phyloP scores from a whole-genome alignment of 306 rosid genomes.

The Cucurbita maxima region DNA sequence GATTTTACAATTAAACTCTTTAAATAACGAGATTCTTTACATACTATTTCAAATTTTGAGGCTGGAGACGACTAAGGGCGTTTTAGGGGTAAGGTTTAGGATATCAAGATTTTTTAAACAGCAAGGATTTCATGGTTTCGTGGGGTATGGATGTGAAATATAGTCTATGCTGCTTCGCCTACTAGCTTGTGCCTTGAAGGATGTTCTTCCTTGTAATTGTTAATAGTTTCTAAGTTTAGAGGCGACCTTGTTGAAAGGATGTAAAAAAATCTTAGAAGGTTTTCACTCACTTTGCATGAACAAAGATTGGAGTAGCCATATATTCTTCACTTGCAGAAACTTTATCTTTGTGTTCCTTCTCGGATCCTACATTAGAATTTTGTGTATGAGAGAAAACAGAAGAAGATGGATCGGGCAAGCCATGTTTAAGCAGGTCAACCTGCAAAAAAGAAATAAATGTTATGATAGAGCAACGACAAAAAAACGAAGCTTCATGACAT shows the following conservation, averaged over 20 bases:
- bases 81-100: background rate
- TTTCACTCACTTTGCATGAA: conserved; percentile 58
- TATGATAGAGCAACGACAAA: background rate
- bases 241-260: background rate
- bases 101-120: background rate
- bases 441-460: conserved; percentile 12
- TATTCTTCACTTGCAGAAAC: conserved; percentile 34
- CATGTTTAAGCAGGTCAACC: conserved; percentile 86
- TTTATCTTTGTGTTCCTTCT: conserved; percentile 33
- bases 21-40: background rate
- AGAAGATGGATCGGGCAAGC: conserved; percentile 63
- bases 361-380: conserved; percentile 40
- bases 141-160: background rate
- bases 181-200: background rate
- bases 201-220: background rate
- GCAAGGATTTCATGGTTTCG: background rate
- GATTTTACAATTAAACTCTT: background rate
- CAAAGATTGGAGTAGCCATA: conserved; percentile 64
- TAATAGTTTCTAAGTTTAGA: background rate
- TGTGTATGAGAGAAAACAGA: conserved; percentile 33
- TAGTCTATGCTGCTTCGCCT: background rate
- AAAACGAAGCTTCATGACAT: background rate
- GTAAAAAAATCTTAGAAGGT: background rate
- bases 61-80: background rate
- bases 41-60: background rate